Evolutionary conservation across 2,329 filamentous ascomycete species (phyloP).

Genomic region (Bipolaris gigantea): DNA sequence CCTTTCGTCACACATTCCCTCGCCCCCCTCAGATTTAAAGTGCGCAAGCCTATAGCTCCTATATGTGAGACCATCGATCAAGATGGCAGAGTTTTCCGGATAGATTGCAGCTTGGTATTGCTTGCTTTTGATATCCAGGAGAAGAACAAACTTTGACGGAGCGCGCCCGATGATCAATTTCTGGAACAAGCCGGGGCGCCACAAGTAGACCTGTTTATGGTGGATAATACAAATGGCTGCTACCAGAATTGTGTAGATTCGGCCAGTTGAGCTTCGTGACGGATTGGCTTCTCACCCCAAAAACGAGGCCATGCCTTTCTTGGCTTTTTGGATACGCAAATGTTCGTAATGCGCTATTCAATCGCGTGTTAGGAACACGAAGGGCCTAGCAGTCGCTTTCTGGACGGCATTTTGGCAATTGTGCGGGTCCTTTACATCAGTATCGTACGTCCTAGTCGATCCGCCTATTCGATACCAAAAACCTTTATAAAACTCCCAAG

Average conservation of each 20-base stretch:
- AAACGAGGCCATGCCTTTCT: too few species aligned
- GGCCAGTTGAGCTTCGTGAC: neutral
- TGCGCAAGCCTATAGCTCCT: neutral
- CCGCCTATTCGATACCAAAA: too few species aligned
- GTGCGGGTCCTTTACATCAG: neutral
- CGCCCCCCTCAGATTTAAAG: too few species aligned
- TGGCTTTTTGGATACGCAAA: too few species aligned
- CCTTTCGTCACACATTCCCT: conserved; percentile 24
- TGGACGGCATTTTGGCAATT: too few species aligned
- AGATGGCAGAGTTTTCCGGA: neutral
- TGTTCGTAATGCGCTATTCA: too few species aligned
- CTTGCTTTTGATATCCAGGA: neutral
- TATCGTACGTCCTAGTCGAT: neutral
- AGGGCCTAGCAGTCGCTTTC: neutral
- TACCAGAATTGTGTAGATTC: neutral
- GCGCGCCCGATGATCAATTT: neutral
- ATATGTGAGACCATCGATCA: neutral
- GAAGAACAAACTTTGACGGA: neutral
- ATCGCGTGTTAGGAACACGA: too few species aligned
- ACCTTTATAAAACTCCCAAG: neutral
- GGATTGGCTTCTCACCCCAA: neutral
- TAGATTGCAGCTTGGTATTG: neutral
- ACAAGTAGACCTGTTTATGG: neutral
- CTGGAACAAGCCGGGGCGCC: neutral
- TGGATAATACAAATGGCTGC: neutral